phyloP scores from a whole-genome alignment of 805 yeast genomes.

The Helenozyma rhizophorensis region DNA sequence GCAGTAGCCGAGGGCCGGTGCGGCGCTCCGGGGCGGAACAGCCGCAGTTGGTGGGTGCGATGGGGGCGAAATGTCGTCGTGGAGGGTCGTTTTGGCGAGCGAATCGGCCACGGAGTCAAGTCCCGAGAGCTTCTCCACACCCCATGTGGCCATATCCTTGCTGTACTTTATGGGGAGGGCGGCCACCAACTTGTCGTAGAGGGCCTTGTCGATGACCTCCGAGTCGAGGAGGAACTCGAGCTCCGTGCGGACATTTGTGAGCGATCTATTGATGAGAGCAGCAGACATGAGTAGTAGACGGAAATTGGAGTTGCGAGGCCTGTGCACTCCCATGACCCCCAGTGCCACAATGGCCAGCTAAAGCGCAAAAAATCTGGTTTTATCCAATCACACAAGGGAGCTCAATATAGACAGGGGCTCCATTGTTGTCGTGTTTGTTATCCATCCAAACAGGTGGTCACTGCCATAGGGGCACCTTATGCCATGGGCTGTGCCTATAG shows the following conservation, averaged over 20 bases:
- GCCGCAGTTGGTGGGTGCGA: conserved; percentile 7
- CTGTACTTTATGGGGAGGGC: conserved; percentile 57
- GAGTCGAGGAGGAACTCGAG: conserved; percentile 76
- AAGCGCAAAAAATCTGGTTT: no score
- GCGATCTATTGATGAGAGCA: conserved; percentile 71
- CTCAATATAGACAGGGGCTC: no score
- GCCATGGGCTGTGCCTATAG: no score
- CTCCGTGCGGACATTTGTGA: conserved; percentile 71
- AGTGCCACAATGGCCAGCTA: no score
- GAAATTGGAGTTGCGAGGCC: no score
- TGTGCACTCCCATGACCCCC: no score
- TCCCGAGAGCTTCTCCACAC: conserved; percentile 27
- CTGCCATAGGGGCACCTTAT: no score
- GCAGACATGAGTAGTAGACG: conserved; percentile 38
- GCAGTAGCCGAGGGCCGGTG: conserved; percentile 30
- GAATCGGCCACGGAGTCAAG: conserved; percentile 3
- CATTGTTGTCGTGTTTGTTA: no score
- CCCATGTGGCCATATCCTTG: conserved; percentile 48
- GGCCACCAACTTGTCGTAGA: conserved; percentile 46
- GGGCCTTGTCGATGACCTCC: conserved; percentile 57
- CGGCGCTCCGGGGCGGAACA: conserved; percentile 12
- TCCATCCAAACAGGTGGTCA: no score
- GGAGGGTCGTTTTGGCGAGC: conserved; percentile 11
- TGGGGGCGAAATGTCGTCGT: conserved; percentile 17
- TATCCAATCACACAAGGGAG: no score